Base-by-base conservation (phyloP, 805 yeast genomes). In the Limtongozyma cylindracea region DNA sequence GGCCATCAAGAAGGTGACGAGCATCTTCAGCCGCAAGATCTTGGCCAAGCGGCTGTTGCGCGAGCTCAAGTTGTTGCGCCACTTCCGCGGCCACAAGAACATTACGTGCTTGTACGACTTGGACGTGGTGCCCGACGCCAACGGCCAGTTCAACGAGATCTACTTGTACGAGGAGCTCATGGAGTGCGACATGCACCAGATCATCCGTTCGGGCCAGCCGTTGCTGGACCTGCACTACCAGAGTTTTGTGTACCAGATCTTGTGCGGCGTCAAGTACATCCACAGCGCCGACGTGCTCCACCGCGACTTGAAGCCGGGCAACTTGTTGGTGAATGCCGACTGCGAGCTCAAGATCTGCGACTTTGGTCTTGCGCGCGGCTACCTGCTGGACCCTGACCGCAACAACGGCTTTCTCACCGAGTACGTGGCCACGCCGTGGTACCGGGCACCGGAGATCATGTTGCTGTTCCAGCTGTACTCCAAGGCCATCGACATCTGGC, bases 131-230 rank as follows among this genome's bases (percentile, higher is more conserved):
- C 77, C 82, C 12, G 60, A 66, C 31, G 24, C 39, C 26, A 47
- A 55, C 10, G 68, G 68, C 3, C 61, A 63, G 23, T 84, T 84
- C 52, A 80, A 82, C 44, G 98, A 91, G 36, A 58, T 88, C 8
- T 88, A 88, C 33, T 53, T 88, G 6, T 88, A 88, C 38, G 98
- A 88, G 44, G 98, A 84, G 45, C 53, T 84, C 34, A 88, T 88
- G 96, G 96, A 84, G 43, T 84, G 96, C 46, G 98, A 88, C 44
- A 71, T 88, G 78, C 94, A 84, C 45, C 96, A 84, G 44, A 88
- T 88, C 36, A 84, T 88, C 29, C 61, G 91, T 32, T 74, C 93
- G 8, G 84, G 82, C 11, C 96, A 88, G 43, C 74, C 91, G 1
- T 53, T 88, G 31, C 77, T 94, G 2, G 96, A 88, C 41, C 77